These are phyloP conservation scores for Macadamia integrifolia DNA, from an alignment of 164 flowering plant species.

Conservation along the genomic window DNA sequence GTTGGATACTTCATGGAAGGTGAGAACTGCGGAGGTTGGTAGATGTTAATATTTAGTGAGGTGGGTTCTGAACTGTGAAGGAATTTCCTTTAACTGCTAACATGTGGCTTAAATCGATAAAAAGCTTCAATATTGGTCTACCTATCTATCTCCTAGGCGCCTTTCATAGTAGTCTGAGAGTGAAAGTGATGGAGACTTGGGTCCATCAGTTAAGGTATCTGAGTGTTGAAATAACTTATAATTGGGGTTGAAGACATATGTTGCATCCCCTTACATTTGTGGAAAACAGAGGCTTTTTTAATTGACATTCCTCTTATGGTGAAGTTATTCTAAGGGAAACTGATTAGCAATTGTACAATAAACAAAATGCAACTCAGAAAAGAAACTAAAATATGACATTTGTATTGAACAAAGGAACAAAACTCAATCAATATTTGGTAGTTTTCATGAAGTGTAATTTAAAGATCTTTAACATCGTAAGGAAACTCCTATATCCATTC, in stretches of 20 bases:
- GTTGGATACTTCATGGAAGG: constrained; percentile 22
- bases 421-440: too few species aligned
- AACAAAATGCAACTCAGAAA: too few species aligned
- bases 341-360: too few species aligned
- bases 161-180: constrained; percentile 15
- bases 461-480: too few species aligned
- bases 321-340: neutral
- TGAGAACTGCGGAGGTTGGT: constrained; percentile 7
- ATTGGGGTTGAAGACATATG: constrained; percentile 14
- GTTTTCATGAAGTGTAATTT: too few species aligned
- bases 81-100: constrained; percentile 28
- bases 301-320: neutral
- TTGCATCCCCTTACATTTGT: neutral
- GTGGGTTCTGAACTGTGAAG: constrained; percentile 14
- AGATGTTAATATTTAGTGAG: constrained; percentile 1
- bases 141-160: constrained; percentile 5
- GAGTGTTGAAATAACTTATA: constrained; percentile 24
- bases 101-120: constrained; percentile 23
- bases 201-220: constrained; percentile 5
- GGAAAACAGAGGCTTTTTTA: neutral
- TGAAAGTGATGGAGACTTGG: constrained; percentile 1
- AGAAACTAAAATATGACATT: too few species aligned
- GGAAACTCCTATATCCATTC: too few species aligned
- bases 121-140: constrained; percentile 7
- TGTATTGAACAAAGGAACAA: too few species aligned